Percentiles rank a stretch among this genome's conserved stretches.
Evolutionary conservation across 2,329 filamentous ascomycete species (phyloP).

Genomic region (Alternaria arbusti): DNA sequence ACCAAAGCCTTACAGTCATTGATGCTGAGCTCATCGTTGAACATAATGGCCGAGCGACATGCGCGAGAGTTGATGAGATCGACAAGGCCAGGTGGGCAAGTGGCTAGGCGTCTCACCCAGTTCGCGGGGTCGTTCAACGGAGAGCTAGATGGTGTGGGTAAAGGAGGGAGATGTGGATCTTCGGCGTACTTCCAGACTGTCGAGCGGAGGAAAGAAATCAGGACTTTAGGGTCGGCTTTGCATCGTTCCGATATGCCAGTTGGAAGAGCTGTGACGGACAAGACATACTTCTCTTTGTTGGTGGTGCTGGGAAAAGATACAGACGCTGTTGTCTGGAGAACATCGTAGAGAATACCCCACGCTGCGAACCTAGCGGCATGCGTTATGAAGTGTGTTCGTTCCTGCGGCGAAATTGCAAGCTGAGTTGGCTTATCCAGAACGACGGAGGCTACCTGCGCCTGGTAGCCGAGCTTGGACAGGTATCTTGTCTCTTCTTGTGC

Average conservation of each 20-base stretch:
- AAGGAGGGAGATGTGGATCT: slow-evolving; percentile 3
- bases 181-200: slow-evolving; percentile 70
- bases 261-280: slow-evolving; percentile 69
- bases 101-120: slow-evolving; percentile 70
- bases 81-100: slow-evolving; percentile 76
- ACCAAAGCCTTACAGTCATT: slow-evolving; percentile 67
- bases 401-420: slow-evolving; percentile 69
- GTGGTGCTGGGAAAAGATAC: neutral
- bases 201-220: slow-evolving; percentile 75
- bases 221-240: slow-evolving; percentile 70
- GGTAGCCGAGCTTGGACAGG: slow-evolving; percentile 41
- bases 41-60: slow-evolving; percentile 84
- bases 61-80: slow-evolving; percentile 78
- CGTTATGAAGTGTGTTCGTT: slow-evolving; percentile 64
- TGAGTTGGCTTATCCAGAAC: slow-evolving; percentile 60
- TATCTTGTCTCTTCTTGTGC: slow-evolving; percentile 16
- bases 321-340: slow-evolving; percentile 30
- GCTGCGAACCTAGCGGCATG: slow-evolving; percentile 64
- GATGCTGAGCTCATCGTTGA: slow-evolving; percentile 71
- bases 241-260: slow-evolving; percentile 78
- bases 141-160: neutral
- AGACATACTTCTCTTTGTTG: slow-evolving; percentile 13
- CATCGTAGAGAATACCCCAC: slow-evolving; percentile 78
- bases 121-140: neutral
- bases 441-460: slow-evolving; percentile 37